phyloP scores from a whole-genome alignment of 768 basidiomycete species.

The Tylopilus intermedius region DNA sequence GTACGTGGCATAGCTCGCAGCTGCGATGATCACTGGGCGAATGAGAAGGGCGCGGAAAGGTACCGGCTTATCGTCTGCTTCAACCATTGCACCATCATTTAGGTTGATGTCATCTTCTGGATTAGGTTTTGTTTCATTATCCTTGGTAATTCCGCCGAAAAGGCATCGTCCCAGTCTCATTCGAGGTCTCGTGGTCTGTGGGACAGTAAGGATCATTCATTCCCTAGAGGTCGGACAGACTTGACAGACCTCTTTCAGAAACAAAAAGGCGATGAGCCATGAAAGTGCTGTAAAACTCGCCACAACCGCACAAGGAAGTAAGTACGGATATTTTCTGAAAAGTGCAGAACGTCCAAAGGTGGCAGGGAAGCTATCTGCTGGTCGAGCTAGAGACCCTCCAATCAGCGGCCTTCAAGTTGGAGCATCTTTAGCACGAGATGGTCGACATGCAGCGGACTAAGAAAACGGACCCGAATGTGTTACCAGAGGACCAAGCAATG shows the following conservation, averaged over 20 bases:
- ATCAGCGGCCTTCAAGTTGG: too few species aligned
- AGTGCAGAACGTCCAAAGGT: too few species aligned
- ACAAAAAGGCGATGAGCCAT: slow-evolving; percentile 45
- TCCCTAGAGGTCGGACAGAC: too few species aligned
- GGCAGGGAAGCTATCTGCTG: too few species aligned
- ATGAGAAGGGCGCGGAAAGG: slow-evolving; percentile 36
- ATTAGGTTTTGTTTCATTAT: neutral
- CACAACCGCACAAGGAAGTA: slow-evolving; percentile 62
- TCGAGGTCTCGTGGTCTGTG: slow-evolving; percentile 9
- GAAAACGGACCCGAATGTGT: too few species aligned
- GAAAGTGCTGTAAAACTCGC: slow-evolving; percentile 49
- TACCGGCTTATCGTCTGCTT: slow-evolving; percentile 25
- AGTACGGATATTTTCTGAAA: slow-evolving; percentile 52
- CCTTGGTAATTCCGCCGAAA: slow-evolving; percentile 2
- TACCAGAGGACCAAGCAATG: too few species aligned
- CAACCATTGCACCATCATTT: neutral
- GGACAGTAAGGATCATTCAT: too few species aligned
- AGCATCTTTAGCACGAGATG: too few species aligned
- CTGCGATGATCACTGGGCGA: neutral
- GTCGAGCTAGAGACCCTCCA: too few species aligned
- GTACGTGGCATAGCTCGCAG: slow-evolving; percentile 52
- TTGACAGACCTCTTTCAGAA: slow-evolving; percentile 49
- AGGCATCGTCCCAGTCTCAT: slow-evolving; percentile 13
- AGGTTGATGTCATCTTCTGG: too few species aligned
- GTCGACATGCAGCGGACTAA: too few species aligned